Conservation (phyloP, 495 filamentous ascomycete species). For the Rostrohypoxylon terebratum region DNA sequence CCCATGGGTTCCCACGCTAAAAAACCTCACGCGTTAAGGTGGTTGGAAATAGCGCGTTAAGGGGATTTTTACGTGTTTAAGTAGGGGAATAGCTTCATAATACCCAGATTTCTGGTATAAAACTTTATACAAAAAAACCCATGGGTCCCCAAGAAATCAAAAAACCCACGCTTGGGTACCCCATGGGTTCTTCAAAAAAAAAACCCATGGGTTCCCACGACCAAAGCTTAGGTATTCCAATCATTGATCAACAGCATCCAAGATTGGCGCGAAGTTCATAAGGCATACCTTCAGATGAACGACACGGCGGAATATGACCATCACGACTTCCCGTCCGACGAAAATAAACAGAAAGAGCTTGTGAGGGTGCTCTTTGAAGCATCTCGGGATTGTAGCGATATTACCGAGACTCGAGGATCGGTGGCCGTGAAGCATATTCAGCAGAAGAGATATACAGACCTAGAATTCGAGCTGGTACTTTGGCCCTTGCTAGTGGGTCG, state of each 20-base stretch:
- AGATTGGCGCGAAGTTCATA: background rate
- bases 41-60: no score
- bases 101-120: no score
- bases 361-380: conserved; percentile 15
- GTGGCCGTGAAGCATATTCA: background rate
- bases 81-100: no score
- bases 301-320: background rate
- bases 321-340: background rate
- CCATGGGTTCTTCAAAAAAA: no score
- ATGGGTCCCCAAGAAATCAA: no score
- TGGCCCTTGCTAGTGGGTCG: conserved; percentile 25
- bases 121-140: no score
- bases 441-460: background rate
- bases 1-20: no score
- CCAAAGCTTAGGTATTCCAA: no score
- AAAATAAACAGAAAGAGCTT: background rate
- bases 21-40: no score
- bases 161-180: no score
- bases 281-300: background rate
- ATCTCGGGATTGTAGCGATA: background rate
- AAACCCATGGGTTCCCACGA: no score
- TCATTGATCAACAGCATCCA: background rate
- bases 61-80: no score
- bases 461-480: conserved; percentile 15
- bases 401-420: background rate